These are phyloP conservation scores for Trypanosoma cruzi DNA, from an alignment of 208 protist genomes.

Conservation along the genomic window DNA sequence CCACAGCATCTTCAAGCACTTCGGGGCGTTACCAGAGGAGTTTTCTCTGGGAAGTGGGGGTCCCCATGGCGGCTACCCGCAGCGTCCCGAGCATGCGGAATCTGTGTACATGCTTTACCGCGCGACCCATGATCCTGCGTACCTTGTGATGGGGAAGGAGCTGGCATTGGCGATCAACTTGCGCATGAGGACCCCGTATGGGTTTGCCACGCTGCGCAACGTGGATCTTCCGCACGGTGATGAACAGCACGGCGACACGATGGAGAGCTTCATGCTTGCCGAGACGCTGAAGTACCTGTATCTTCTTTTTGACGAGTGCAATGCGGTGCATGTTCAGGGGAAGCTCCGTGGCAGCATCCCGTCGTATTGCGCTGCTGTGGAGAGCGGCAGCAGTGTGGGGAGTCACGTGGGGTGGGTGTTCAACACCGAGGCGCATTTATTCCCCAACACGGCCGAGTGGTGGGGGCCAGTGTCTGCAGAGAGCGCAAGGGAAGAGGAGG, in stretches of 20 bases:
- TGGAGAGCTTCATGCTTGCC: conserved; percentile 94
- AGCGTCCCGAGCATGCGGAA: conserved; percentile 91
- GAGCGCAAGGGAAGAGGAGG: background rate
- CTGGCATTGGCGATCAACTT: conserved; percentile 57
- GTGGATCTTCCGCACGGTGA: conserved; percentile 35
- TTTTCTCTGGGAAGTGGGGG: conserved; percentile 23
- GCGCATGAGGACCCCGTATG: conserved; percentile 49
- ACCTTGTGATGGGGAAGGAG: conserved; percentile 67
- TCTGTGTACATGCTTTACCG: conserved; percentile 80
- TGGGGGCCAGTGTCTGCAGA: conserved; percentile 19
- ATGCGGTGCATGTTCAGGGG: conserved; percentile 30
- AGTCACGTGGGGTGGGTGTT: conserved; percentile 45
- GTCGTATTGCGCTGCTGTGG: background rate
- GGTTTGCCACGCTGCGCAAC: conserved; percentile 46
- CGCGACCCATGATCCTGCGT: conserved; percentile 62
- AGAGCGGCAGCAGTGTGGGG: background rate
- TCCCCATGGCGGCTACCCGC: conserved; percentile 38
- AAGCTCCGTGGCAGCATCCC: conserved; percentile 13
- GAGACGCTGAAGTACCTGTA: conserved; percentile 98
- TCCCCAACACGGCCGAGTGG: conserved; percentile 48
- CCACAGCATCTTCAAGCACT: conserved; percentile 59
- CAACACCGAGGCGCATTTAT: conserved; percentile 71
- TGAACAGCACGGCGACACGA: conserved; percentile 48
- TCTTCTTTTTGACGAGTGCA: conserved; percentile 89
- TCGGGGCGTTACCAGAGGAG: conserved; percentile 80